phyloP scores from a whole-genome alignment of 768 basidiomycete species.

The Exsudoporus frostii region DNA sequence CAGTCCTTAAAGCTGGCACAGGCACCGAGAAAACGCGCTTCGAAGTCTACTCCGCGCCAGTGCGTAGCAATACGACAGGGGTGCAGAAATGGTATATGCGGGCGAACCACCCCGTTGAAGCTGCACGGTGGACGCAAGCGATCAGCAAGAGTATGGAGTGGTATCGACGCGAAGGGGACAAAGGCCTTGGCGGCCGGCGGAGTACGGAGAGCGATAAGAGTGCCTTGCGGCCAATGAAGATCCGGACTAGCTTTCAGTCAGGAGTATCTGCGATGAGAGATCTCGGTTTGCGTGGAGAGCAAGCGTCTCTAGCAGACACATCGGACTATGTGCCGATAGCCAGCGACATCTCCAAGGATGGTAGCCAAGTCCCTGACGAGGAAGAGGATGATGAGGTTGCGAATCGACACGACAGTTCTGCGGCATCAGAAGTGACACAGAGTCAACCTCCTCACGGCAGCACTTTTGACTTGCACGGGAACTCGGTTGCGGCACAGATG shows the following conservation, averaged over 20 bases:
- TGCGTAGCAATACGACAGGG: constrained; percentile 41
- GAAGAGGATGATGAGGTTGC: constrained; percentile 30
- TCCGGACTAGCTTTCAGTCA: constrained; percentile 33
- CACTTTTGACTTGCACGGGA: constrained; percentile 65
- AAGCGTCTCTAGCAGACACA: constrained; percentile 23
- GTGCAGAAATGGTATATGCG: constrained; percentile 80
- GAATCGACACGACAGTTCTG: constrained; percentile 44
- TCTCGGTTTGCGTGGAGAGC: constrained; percentile 23
- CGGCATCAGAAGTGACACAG: constrained; percentile 40
- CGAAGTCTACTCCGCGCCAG: constrained; percentile 68
- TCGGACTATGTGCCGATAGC: constrained; percentile 6
- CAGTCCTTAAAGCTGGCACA: constrained; percentile 53
- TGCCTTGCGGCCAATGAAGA: constrained; percentile 29
- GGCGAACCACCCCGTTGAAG: constrained; percentile 86
- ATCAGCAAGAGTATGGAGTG: constrained; percentile 73
- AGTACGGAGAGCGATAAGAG: constrained; percentile 52
- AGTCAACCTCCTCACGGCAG: constrained; percentile 53
- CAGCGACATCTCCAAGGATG: constrained; percentile 14
- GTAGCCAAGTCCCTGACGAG: constrained; percentile 26
- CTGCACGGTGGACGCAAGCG: constrained; percentile 80
- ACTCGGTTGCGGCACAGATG: constrained; percentile 69
- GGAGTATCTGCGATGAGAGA: constrained; percentile 22
- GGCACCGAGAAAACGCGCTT: constrained; percentile 67
- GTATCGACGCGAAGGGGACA: constrained; percentile 44
- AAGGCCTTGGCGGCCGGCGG: constrained; percentile 29